phyloP scores from a whole-genome alignment of 768 basidiomycete genomes.

The Clavulina sp. region DNA sequence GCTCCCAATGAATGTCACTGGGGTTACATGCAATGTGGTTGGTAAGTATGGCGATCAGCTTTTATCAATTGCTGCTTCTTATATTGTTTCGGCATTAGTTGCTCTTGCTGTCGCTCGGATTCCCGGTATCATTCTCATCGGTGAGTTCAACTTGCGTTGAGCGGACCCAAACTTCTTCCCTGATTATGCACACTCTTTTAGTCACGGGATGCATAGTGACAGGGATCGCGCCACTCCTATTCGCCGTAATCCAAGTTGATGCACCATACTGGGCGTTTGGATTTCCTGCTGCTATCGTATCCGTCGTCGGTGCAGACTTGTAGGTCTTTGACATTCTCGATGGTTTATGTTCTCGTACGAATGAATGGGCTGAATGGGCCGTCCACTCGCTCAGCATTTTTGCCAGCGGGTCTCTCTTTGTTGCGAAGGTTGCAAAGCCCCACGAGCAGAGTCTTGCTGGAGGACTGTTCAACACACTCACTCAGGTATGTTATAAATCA shows the following conservation, averaged over 20 bases:
- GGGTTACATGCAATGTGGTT: constrained; percentile 38
- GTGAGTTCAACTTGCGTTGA: too few relatives aligned
- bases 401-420: constrained; percentile 52
- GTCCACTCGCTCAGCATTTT: constrained; percentile 28
- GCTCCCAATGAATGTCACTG: constrained; percentile 55
- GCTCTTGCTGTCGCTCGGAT: constrained; percentile 40
- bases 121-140: constrained; percentile 35
- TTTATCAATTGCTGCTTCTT: neutral
- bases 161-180: too few relatives aligned
- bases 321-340: constrained; percentile 3
- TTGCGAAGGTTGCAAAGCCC: constrained; percentile 45
- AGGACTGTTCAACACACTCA: constrained; percentile 64
- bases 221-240: constrained; percentile 25
- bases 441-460: constrained; percentile 64
- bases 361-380: neutral
- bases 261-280: constrained; percentile 57
- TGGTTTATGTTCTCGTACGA: neutral
- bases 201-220: neutral
- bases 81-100: constrained; percentile 18
- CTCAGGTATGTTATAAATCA: constrained; percentile 28
- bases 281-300: constrained; percentile 46
- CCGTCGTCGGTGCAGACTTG: constrained; percentile 65
- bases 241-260: constrained; percentile 43
- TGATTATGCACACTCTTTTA: too few relatives aligned
- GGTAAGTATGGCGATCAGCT: neutral